Base-by-base conservation (phyloP, 108 stramenopile species). In the Skeletonema potamos region DNA sequence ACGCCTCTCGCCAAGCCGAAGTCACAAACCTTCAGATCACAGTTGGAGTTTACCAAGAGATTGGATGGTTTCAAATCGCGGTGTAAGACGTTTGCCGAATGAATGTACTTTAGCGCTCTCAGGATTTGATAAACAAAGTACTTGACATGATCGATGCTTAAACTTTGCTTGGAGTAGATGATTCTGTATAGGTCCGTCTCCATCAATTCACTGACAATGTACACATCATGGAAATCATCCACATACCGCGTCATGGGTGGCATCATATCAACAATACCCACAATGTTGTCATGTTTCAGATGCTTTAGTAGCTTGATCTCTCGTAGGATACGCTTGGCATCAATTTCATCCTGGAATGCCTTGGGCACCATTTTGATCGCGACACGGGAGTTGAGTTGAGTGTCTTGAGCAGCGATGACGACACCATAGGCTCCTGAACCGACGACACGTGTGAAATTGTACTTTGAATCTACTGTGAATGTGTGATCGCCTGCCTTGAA, bases 131-230 rank as follows among this genome's bases (percentile, higher is more conserved):
- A 99, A 48, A 97, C 68, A 72, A 99, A 99, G 76, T 98, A 99
- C 78, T 98, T 97, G 4, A 92, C 95, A 73, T 99, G 98, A 66
- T 98, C 98, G 36, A 96, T 94, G 24, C 95, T 91, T 12, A 99
- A 91, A 34, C 86, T 82, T 76, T 99, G 99, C 74, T 97, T 95
- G 30, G 96, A 97, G 75, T 99, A 99, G 74, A 99, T 99, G 75
- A 99, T 98, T 17, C 99, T 93, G 86, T 99, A 98, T 57, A 99
- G 79, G 75, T 99, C 98, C 4, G 98, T 99, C 70, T 99, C 99
- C 98, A 99, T 99, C 62, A 99, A 84, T 63, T 99, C 99, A 17
- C 89, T 82, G 37, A 98, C 95, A 64, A 99, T 98, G 85, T 99
- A 99, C 6, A 99, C 94, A 84, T 99, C 98, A 58, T 85, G 74